Conservation (phyloP, 345 rosid species). For the Populus deltoides region DNA sequence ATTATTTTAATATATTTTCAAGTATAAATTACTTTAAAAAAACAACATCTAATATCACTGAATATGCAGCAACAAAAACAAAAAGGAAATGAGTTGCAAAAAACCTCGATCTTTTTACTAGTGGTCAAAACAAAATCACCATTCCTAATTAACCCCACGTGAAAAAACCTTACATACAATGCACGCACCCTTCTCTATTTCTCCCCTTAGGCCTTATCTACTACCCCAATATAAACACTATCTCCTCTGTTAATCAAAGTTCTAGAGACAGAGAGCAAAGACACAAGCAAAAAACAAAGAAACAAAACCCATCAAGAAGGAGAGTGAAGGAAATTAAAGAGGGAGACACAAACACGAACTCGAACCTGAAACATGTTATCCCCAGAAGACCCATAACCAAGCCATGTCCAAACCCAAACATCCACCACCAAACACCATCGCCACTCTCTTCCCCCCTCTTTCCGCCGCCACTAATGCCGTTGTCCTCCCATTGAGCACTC, state of each 20-base stretch:
- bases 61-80: too few relatives aligned
- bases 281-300: background rate
- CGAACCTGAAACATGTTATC: slow-evolving; percentile 15
- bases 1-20: too few relatives aligned
- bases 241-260: background rate
- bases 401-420: slow-evolving; percentile 19
- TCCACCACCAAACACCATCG: slow-evolving; percentile 6
- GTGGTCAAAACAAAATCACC: slow-evolving; percentile 5
- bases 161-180: background rate
- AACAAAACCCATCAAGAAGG: background rate
- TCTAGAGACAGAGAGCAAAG: background rate
- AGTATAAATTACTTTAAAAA: too few relatives aligned
- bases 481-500: background rate
- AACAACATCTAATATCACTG: too few relatives aligned
- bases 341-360: background rate
- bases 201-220: background rate
- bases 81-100: background rate
- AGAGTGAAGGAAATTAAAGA: background rate
- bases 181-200: background rate
- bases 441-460: background rate
- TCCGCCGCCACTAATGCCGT: slow-evolving; percentile 22
- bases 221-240: background rate
- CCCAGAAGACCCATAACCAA: slow-evolving; percentile 18
- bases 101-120: background rate
- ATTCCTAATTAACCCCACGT: background rate